phyloP scores from a whole-genome alignment of 2,329 filamentous ascomycete genomes.

The Fusarium avenaceum region DNA sequence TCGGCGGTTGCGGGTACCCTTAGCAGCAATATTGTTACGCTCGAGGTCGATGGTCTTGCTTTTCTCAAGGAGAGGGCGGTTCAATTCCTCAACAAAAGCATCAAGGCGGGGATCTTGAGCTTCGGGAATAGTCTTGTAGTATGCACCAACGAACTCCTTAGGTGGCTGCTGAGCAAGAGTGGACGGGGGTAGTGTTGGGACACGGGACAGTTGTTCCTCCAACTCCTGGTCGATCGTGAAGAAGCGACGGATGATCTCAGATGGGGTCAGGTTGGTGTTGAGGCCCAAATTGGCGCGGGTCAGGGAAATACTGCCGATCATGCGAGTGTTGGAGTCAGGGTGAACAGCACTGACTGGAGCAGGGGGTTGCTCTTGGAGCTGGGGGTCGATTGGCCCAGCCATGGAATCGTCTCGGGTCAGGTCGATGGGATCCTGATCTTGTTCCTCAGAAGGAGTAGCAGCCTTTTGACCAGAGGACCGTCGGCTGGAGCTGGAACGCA shows the following conservation, averaged over 20 bases:
- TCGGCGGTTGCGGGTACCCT: conserved; percentile 53
- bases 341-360: background rate
- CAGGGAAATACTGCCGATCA: conserved; percentile 9
- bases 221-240: conserved; percentile 44
- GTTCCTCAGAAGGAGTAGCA: background rate
- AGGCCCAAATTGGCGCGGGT: background rate
- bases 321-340: background rate
- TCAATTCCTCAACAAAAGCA: conserved; percentile 22
- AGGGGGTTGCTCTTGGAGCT: background rate
- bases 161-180: conserved; percentile 44
- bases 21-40: conserved; percentile 57
- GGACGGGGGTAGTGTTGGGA: conserved; percentile 49
- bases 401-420: background rate
- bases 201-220: conserved; percentile 34
- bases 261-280: background rate
- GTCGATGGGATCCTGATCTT: background rate
- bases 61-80: conserved; percentile 26
- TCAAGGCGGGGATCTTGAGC: conserved; percentile 3
- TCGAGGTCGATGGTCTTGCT: conserved; percentile 51
- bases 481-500: background rate
- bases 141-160: conserved; percentile 45
- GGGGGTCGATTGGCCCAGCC: background rate
- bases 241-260: conserved; percentile 41
- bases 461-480: too few species aligned
- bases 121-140: conserved; percentile 35